Base-by-base conservation (phyloP, 2,329 filamentous ascomycete species). In the Dactylonectria estremocensis region DNA sequence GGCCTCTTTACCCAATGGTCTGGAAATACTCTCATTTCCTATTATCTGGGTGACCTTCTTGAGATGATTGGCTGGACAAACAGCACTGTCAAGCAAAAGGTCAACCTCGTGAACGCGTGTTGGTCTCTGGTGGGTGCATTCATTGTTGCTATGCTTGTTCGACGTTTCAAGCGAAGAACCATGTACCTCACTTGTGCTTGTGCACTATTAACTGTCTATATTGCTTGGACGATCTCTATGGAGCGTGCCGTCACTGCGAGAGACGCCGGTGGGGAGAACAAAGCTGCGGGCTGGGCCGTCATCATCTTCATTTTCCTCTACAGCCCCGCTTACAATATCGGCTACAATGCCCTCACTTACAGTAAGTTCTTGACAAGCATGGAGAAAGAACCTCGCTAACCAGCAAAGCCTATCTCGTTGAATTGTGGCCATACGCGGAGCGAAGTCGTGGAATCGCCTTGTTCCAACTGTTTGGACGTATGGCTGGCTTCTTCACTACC, bases 301-400 rank as follows among this genome's bases (percentile, higher is more conserved):
- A 79, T 91, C 35, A 84, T 89, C 75, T 90, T 88, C 77, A 88
- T 87, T 8, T 65, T 65, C 40, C 31, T 60, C 11, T 64, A 67
- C 13, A 16, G n/a, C 5, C 46, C 56, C 3, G 52, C 43, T 18
- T 55, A 63, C 35, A 45, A 45, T 14, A 48, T 46, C 13, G 90
- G 87, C 16, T 89, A 90, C 78, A 90, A 90, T 72, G 86, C 88
- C 24, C 81, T 91, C 22, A 88, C 88, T 6, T 90, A 89, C 74
- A 89, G 82, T 82, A 77, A 78, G 81, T 69, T 14, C 24, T 33
- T 64, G 9, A 37, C 43, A 14, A 10, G 3, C 8, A 3, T 16
- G 24, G 24, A 46, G 9, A 9, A 28, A 13, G 5, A 14, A 1
- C 2, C 2, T 18, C 35, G 28, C 20, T 57, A 13, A 56, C 22